These are phyloP conservation scores for Sordariomycetes sp. DNA, from an alignment of 2,329 filamentous ascomycete genomes.

Conservation along the genomic window DNA sequence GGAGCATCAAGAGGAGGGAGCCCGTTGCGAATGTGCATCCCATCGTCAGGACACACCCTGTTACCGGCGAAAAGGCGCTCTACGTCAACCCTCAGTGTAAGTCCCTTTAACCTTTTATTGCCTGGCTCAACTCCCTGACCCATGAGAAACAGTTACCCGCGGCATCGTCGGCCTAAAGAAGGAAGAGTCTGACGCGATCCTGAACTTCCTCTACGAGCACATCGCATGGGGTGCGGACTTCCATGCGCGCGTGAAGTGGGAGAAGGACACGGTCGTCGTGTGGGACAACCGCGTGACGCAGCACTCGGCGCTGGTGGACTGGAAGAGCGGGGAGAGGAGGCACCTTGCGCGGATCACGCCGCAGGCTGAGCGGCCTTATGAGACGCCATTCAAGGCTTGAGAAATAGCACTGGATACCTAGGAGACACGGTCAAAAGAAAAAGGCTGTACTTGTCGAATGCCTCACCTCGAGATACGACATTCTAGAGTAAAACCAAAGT, in stretches of 20 bases:
- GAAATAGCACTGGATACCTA: too few relatives aligned
- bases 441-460: too few relatives aligned
- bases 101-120: constrained; percentile 12
- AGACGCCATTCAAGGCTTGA: constrained; percentile 38
- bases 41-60: constrained; percentile 67
- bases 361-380: constrained; percentile 64
- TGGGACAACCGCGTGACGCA: constrained; percentile 77
- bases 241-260: constrained; percentile 64
- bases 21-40: constrained; percentile 65
- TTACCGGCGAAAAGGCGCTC: constrained; percentile 71
- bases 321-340: constrained; percentile 64
- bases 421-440: too few relatives aligned
- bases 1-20: constrained; percentile 61
- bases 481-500: too few relatives aligned
- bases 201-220: constrained; percentile 55
- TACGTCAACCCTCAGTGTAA: constrained; percentile 75
- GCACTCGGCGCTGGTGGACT: constrained; percentile 71
- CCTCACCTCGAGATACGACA: too few relatives aligned
- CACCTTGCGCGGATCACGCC: constrained; percentile 75
- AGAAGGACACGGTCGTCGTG: constrained; percentile 65
- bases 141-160: constrained; percentile 35
- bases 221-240: constrained; percentile 46
- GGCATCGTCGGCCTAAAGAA: constrained; percentile 74
- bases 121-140: background rate
- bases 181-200: constrained; percentile 66